Evolutionary conservation across 345 rosid species (phyloP), one percentile per base, ranked within the genome.

Genomic region (Abelmoschus esculentus): DNA sequence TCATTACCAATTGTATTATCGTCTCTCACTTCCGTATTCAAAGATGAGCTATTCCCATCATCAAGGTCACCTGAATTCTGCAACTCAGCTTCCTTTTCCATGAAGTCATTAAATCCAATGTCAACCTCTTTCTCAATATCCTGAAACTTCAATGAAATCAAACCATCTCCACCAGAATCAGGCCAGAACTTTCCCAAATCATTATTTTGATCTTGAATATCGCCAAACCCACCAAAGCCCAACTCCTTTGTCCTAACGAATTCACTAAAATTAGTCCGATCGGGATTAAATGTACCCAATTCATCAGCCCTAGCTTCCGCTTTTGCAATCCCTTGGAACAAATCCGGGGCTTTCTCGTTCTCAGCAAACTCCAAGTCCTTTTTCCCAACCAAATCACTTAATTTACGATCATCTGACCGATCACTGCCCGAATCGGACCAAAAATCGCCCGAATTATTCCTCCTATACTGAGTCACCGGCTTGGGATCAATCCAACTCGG

Each of bases 401-500:
- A 47, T 71, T 80, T 83, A 18, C 80, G 81, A 73, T 81, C 93
- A 68, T 86, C 91, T 4, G 87, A 79, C 26, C 82, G 86, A 79
- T 93, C 96, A 75, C 91, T 91, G 17, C 89, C 83, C 19, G 98
- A 86, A 73, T 93, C 96, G 7, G 96, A 85, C 98, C 96, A 91
- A 58, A 84, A 79, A 75, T 81, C 98, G 17, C 82, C 83, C 14
- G 75, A 61, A 73, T 80, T 82, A 76, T 76, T 83, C 32, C 76
- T 77, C 69, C 66, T 80, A 66, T 75, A 89, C 61, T 79, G 74
- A 73, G 75, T 76, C 22, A 81, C 93, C 3, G 78, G 74, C 14
- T 76, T 83, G 12, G 98, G 97, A 74, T 89, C 97, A 69, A 91
- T 84, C 97, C 96, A 93, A 34, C 96, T 90, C 31, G 97, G 97